Conservation (phyloP, 345 rosid genomes). For the Adansonia digitata region DNA sequence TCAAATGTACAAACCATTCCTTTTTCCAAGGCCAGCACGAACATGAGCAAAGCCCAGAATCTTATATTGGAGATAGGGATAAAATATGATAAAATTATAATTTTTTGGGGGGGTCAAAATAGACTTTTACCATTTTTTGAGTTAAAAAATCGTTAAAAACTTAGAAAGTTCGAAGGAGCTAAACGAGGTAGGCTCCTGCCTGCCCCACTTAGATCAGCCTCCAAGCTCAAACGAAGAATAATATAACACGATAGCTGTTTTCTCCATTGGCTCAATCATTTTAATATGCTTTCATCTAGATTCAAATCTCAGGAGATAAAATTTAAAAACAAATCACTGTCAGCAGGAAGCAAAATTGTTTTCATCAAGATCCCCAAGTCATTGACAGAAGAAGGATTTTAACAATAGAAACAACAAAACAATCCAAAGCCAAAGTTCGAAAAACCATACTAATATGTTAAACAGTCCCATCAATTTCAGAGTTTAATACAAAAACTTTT, state of each 20-base stretch:
- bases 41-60: too few relatives aligned
- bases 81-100: too few relatives aligned
- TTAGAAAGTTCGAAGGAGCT: too few relatives aligned
- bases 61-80: too few relatives aligned
- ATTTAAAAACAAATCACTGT: background rate
- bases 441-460: background rate
- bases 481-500: background rate
- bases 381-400: background rate
- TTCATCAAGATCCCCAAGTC: background rate
- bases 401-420: background rate
- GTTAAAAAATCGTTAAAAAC: too few relatives aligned
- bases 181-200: too few relatives aligned
- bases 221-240: constrained; percentile 1
- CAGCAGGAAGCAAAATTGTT: background rate
- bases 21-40: background rate
- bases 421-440: background rate
- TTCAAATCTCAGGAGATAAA: background rate
- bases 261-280: background rate
- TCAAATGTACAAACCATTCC: background rate
- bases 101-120: too few relatives aligned
- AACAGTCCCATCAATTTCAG: background rate
- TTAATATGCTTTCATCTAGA: background rate
- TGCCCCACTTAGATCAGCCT: too few relatives aligned
- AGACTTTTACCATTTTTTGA: too few relatives aligned
- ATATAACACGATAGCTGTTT: background rate